Evolutionary conservation across 441 rosid genomes (phyloP).

Genomic region (Rhodomyrtus psidioides): DNA sequence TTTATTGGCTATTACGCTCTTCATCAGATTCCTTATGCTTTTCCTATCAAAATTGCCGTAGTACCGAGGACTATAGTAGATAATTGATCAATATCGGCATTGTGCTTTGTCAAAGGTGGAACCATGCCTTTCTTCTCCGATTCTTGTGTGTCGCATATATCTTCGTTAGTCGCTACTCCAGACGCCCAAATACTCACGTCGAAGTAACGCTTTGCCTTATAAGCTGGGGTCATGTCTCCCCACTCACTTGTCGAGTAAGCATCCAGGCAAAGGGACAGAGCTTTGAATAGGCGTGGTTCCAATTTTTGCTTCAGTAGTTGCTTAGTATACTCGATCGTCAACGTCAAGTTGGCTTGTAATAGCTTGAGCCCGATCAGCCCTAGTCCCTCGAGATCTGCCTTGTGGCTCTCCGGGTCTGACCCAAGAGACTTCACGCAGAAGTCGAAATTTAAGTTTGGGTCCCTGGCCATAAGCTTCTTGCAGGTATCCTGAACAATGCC

Average conservation of each 20-base stretch:
- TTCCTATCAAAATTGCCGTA: too few relatives aligned
- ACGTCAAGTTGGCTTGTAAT: background rate
- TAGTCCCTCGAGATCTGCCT: background rate
- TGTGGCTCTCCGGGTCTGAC: background rate
- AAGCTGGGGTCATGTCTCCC: background rate
- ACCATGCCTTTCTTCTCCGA: background rate
- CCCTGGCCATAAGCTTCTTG: background rate
- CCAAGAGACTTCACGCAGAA: background rate
- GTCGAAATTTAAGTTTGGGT: background rate
- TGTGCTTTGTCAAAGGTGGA: background rate
- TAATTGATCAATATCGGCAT: background rate
- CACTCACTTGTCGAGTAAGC: background rate
- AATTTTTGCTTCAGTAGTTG: background rate
- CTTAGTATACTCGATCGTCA: too few relatives aligned
- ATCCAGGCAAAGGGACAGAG: background rate
- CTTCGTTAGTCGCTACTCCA: background rate
- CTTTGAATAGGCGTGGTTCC: too few relatives aligned
- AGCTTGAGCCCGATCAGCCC: background rate
- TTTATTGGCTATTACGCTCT: background rate
- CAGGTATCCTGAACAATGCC: background rate
- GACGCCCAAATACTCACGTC: background rate
- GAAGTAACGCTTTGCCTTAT: background rate
- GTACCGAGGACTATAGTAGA: too few relatives aligned
- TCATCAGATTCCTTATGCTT: too few relatives aligned
- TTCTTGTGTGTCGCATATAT: background rate